Base-by-base conservation (phyloP, 1,284 basidiomycete genomes). In the Cutaneotrichosporon mucoides region DNA sequence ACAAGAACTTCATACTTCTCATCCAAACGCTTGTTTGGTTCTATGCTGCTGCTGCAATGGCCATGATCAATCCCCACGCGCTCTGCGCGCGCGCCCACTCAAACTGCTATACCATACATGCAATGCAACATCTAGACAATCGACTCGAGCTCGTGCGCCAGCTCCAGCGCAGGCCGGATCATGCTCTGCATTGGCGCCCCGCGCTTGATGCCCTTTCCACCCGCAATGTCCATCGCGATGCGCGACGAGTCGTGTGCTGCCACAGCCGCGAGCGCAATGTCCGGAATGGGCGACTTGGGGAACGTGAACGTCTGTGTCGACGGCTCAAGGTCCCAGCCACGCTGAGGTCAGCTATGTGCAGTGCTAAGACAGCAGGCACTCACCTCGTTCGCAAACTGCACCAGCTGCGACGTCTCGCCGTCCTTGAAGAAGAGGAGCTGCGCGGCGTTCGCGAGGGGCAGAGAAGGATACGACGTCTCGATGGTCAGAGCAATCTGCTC, bases 401-500 rank as follows among this genome's bases (percentile, higher is more conserved):
- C 67, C 36, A 76, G 64, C 51, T 67, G 49, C 1, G 60, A 52
- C 4, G 72, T 73, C 61, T 79, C 78, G 44, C 70, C 69, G 33
- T 68, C 53, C 45, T 74, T 72, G 72, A 73, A 76, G 73, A 79
- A 78, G 44, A 79, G 66, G 16, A 79, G 67, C 33, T 70, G 65
- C 1, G 73, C 68, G 37, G 78, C 77, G 57, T 76, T 75, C 24
- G 67, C 64, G 35, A 77, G 61, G 2, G 77, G 75, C 13, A 79
- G 62, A 10, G 76, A 76, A 2, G 71, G 67, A 57, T 79, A 79
- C 9, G 76, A 77, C 13, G 76, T 72, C 63, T 77, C 73, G 60
- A 79, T 73, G 5, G 77, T 79, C 42, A 76, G 69, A 4, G 77
- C 77, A 49, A 79, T 79, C 67, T 79, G 76, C 45, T 72, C 69